A percentile compares a stretch with the other conserved stretches of the same genome.
phyloP scores from a whole-genome alignment of 306 rosid species.

The Vigna radiata region DNA sequence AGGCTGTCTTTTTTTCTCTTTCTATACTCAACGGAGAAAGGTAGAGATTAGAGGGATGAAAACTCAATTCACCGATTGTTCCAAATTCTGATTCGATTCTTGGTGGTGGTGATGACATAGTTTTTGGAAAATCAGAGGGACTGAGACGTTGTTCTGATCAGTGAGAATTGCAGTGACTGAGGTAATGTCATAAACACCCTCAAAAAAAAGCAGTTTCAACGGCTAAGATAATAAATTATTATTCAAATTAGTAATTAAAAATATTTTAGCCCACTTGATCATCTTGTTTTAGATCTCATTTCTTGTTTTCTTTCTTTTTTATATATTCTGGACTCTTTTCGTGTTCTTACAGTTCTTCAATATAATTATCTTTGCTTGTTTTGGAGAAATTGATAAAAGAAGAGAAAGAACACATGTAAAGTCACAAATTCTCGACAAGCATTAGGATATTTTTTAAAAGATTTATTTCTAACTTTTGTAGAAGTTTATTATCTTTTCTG shows the following conservation, averaged over 20 bases:
- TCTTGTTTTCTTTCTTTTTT: background rate
- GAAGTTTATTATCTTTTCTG: background rate
- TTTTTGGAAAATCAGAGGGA: constrained; percentile 60
- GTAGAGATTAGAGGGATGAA: constrained; percentile 42
- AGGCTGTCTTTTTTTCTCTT: constrained; percentile 15
- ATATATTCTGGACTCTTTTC: background rate
- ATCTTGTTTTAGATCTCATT: background rate
- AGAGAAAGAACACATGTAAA: constrained; percentile 17
- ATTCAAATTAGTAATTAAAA: background rate
- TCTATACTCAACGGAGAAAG: constrained; percentile 32
- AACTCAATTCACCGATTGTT: constrained; percentile 56
- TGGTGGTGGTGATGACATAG: constrained; percentile 58
- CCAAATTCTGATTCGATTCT: constrained; percentile 71
- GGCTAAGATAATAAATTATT: constrained; percentile 34
- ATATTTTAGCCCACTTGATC: background rate
- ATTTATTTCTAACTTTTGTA: background rate
- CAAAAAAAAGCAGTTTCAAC: constrained; percentile 26
- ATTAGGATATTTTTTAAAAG: background rate
- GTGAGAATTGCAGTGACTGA: constrained; percentile 26
- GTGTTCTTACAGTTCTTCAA: background rate
- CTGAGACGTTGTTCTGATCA: constrained; percentile 69
- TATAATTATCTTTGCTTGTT: background rate
- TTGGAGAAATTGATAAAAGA: background rate
- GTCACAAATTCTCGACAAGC: background rate
- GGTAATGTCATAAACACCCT: background rate